Evolutionary conservation across 2,329 filamentous ascomycete species (phyloP), one percentile per base, ranked within the genome.

Genomic region (Neonectria hederae): DNA sequence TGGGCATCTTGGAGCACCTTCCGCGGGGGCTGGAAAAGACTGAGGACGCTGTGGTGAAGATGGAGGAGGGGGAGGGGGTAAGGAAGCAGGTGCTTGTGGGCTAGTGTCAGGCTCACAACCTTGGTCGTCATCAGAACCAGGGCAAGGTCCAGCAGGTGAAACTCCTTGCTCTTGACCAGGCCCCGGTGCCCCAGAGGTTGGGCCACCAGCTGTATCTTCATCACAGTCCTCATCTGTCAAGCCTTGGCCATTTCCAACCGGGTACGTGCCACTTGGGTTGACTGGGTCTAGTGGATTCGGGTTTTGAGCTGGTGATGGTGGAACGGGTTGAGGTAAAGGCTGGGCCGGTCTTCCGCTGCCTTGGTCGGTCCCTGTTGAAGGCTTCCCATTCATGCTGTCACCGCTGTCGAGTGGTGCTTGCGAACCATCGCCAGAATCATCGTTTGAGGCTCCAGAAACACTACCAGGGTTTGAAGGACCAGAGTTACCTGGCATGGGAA

Each of bases 211-310:
- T 51, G 35, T 4, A 11, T 21, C 54, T 28, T 65, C 51, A 7
- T 65, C 54, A 4, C 62, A 65, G 26, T 66, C 48, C 22, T 67
- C 65, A 22, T 54, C 59, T 19, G 53, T 7, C 35, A 19, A 14
- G 9, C 6, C 24, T 35, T 30, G 32, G n/a, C 19, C 11, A 8
- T 21, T 22, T 14, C 28, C 26, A 35, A 62, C 38, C 17, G 43
- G 49, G 48, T 40, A 42, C 4, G 22, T n/a, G n/a, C 46, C 28
- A 4, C 54, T 40, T 8, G 35, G 49, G 22, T 32, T 48, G 21
- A 24, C 14, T 26, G 64, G 61, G n/a, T 2, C 32, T 14, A 45
- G 22, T 6, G 55, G 54, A 13, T 17, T 45, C 32, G 56, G 49
- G n/a, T 40, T 58, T 26, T 60, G 52, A 22, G n/a, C 48, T 19